A percentile compares a stretch with the other conserved stretches of the same genome.
Conservation (phyloP, 495 filamentous ascomycete genomes). For the Parmelia sp. region DNA sequence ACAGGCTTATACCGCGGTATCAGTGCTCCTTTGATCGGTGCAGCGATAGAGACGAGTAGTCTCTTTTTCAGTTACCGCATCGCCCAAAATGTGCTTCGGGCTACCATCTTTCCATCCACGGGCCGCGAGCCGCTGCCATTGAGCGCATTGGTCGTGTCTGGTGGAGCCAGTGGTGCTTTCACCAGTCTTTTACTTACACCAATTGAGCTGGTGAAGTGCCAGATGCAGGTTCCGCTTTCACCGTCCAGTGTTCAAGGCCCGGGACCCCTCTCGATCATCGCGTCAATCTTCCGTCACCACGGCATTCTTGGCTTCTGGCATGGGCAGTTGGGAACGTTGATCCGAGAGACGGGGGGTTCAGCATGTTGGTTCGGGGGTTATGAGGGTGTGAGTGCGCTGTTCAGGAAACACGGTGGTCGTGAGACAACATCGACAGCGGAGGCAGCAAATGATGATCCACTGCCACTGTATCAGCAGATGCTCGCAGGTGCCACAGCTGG, state of each 20-base stretch:
- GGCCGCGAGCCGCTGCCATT: slow-evolving; percentile 51
- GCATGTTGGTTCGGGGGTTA: slow-evolving; percentile 95
- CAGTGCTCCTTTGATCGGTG: slow-evolving; percentile 81
- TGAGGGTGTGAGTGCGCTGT: slow-evolving; percentile 67
- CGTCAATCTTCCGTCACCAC: slow-evolving; percentile 69
- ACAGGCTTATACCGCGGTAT: slow-evolving; percentile 89
- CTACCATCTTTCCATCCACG: slow-evolving; percentile 34
- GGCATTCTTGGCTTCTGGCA: slow-evolving; percentile 88
- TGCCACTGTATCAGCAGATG: slow-evolving; percentile 75
- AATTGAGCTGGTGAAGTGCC: slow-evolving; percentile 96
- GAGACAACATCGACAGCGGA: slow-evolving; percentile 10
- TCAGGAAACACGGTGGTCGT: slow-evolving; percentile 43
- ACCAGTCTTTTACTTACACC: slow-evolving; percentile 88
- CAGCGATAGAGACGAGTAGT: slow-evolving; percentile 87
- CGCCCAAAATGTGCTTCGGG: slow-evolving; percentile 61
- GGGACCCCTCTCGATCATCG: slow-evolving; percentile 58
- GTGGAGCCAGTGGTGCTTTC: slow-evolving; percentile 80
- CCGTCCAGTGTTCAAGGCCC: slow-evolving; percentile 35
- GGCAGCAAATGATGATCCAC: slow-evolving; percentile 18
- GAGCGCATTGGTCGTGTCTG: slow-evolving; percentile 64
- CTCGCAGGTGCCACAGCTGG: slow-evolving; percentile 85
- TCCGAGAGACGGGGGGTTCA: slow-evolving; percentile 87
- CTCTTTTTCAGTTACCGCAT: slow-evolving; percentile 84
- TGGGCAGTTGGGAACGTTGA: slow-evolving; percentile 86
- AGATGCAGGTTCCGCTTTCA: slow-evolving; percentile 73